Conservation (phyloP, 306 rosid genomes). For the Chamaecrista fasciculata region DNA sequence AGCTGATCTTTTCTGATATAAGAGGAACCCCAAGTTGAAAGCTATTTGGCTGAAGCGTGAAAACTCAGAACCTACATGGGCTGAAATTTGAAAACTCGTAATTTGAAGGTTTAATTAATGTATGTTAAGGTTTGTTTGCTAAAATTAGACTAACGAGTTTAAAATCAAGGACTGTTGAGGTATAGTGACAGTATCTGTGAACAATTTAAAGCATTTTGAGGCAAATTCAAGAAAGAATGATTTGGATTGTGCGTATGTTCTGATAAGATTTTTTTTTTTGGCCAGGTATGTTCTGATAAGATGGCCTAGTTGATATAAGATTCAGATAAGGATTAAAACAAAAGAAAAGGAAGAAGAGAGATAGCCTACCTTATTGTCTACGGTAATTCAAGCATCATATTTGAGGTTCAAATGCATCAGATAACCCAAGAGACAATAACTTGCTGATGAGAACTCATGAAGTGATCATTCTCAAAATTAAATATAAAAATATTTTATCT, state of each 20-base stretch:
- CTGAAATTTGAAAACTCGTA: conserved; percentile 3
- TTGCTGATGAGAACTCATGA: conserved; percentile 14
- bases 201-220: neutral
- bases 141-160: conserved; percentile 7
- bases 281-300: neutral
- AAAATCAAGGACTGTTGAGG: neutral
- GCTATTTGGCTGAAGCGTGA: neutral
- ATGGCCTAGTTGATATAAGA: neutral
- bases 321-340: neutral
- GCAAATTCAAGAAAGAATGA: neutral
- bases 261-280: no score
- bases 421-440: conserved; percentile 3
- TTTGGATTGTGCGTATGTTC: neutral
- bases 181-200: neutral
- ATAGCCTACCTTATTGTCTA: neutral
- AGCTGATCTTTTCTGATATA: neutral
- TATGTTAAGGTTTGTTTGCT: conserved; percentile 8
- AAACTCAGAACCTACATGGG: neutral
- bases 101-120: conserved; percentile 18
- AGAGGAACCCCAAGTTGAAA: neutral
- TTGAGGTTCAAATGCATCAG: neutral
- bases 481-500: neutral
- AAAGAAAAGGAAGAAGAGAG: neutral
- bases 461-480: conserved; percentile 14
- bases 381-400: neutral